Evolutionary conservation across 169 alveolate species (phyloP), one percentile per base, ranked within the genome.

Genomic region (Eimeria tenella): DNA sequence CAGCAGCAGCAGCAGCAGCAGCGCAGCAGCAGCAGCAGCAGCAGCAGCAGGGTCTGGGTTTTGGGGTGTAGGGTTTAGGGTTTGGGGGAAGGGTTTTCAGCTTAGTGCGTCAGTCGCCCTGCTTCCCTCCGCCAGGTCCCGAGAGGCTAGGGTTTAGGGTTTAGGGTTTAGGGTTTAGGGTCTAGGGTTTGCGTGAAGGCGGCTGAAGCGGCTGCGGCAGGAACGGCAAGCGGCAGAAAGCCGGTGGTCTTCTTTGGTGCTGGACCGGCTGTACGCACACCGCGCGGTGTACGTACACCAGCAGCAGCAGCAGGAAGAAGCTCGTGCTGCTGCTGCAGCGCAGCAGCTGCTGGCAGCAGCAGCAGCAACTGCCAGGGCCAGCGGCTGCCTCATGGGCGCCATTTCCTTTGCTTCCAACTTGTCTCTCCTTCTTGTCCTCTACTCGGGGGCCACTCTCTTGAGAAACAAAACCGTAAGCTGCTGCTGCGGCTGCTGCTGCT

Each of bases 241-340:
- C 55, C 74, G 56, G 65, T 86, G 93, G 81, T 63, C 62, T 15
- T 63, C 49, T 49, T 65, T 62, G 25, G 81, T 52, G 21, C 10
- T 74, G 42, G 82, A 86, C 68, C 93, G 93, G 19, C 82, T 86
- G 53, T 50, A 58, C 63, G 81, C 70, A n/a, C 63, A 31, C 68
- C 19, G 53, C 42, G 70, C 82, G 82, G 93, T 86, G 82, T 86
- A 86, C 68, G 52, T 86, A 62, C 93, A 86, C 82, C 93, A 86
- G 93, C 81, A 86, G 82, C 93, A 86, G 68, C 81, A 86, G 68
- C 93, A 86, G 68, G 86, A 88, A n/a, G n/a, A 17, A 8, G 15
- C 0, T 3, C 94, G 86, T 49, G 42, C 60, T 25, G 56, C 60
- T 62, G 58, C 49, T n/a, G 56, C 15, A 31, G 55, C 77, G 19